phyloP scores from a whole-genome alignment of 345 rosid species.

The Aquilaria yunnanensis region DNA sequence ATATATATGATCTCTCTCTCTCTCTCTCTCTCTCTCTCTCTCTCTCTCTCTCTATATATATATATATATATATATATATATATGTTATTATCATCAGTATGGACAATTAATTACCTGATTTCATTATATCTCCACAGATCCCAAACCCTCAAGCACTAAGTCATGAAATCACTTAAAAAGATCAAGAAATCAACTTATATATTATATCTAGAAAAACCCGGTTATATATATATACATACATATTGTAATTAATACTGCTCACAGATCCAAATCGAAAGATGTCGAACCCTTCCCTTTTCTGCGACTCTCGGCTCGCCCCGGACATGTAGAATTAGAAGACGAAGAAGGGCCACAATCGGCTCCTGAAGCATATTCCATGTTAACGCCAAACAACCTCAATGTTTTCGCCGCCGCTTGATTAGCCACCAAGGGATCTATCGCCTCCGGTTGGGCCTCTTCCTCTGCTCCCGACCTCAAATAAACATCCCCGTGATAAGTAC shows the following conservation, averaged over 20 bases:
- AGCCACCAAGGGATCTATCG: conserved; percentile 51
- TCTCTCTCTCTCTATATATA: no score
- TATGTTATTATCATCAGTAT: no score
- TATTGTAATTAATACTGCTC: conserved; percentile 4
- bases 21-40: no score
- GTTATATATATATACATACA: no score
- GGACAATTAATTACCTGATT: no score
- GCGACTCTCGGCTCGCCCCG: conserved; percentile 30
- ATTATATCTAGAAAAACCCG: no score
- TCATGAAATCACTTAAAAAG: no score
- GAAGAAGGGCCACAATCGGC: conserved; percentile 22
- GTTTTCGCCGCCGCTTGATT: conserved; percentile 30
- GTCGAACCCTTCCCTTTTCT: conserved; percentile 67
- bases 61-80: no score
- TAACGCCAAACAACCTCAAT: conserved; percentile 62
- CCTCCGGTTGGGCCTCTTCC: conserved; percentile 22
- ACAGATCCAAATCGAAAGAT: conserved; percentile 65
- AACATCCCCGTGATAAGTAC: conserved; percentile 26
- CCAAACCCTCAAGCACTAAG: conserved; percentile 21
- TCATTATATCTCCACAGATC: conserved; percentile 15
- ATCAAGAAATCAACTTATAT: no score
- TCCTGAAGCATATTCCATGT: conserved; percentile 47
- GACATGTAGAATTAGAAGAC: conserved; percentile 26
- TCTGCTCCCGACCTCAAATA: conserved; percentile 38
- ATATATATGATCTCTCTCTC: no score